A percentile compares a stretch with the other conserved stretches of the same genome.
Conservation (phyloP, 202 grass and related monocot genomes). For the Musa balbisiana region DNA sequence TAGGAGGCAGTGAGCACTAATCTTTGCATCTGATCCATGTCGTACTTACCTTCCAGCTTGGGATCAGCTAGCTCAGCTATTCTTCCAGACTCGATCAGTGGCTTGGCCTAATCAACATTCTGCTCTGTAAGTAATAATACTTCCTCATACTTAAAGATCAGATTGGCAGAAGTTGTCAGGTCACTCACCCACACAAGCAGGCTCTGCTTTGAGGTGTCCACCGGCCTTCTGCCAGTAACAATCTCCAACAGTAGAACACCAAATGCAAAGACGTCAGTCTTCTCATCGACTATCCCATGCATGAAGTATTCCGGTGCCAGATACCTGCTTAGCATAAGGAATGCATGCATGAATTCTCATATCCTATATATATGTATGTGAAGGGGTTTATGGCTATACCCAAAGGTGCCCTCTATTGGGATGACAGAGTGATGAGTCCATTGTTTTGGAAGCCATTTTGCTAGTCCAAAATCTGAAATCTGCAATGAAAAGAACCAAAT, state of each 20-base stretch:
- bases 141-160: too few species aligned
- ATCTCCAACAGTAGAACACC: constrained; percentile 11
- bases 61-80: constrained; percentile 57
- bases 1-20: constrained; percentile 42
- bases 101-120: constrained; percentile 47
- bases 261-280: constrained; percentile 9
- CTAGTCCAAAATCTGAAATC: constrained; percentile 11
- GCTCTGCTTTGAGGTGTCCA: not conserved
- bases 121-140: not conserved
- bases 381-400: not conserved
- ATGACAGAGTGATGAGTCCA: not conserved
- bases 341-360: not conserved
- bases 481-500: not conserved
- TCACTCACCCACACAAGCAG: not conserved
- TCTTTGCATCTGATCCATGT: constrained; percentile 59
- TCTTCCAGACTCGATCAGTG: constrained; percentile 76
- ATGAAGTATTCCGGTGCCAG: constrained; percentile 15
- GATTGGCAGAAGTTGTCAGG: too few species aligned
- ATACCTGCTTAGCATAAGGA: not conserved
- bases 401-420: constrained; percentile 6
- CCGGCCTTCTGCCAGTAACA: not conserved
- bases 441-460: constrained; percentile 4
- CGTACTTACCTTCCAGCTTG: constrained; percentile 43
- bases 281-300: constrained; percentile 6
- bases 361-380: too few species aligned